phyloP scores from a whole-genome alignment of 805 yeast genomes.

The Metschnikowia aberdeeniae region DNA sequence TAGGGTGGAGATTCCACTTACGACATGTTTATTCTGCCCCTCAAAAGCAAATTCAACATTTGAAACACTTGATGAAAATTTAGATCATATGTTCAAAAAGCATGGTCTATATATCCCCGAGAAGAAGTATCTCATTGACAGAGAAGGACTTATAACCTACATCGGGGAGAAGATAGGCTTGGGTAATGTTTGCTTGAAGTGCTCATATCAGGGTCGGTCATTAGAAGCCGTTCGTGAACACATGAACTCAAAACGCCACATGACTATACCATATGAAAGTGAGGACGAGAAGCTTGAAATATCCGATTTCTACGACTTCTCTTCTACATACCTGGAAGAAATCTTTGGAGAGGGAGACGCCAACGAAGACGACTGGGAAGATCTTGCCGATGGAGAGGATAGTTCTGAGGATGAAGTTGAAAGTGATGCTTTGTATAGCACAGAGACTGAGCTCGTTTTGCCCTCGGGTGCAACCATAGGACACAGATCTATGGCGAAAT shows the following conservation, averaged over 20 bases:
- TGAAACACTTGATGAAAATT: constrained; percentile 37
- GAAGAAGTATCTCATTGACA: constrained; percentile 58
- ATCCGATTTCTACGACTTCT: constrained; percentile 80
- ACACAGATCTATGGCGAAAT: constrained; percentile 40
- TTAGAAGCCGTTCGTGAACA: constrained; percentile 88
- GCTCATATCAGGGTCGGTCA: constrained; percentile 79
- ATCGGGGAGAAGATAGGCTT: constrained; percentile 76
- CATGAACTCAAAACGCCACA: constrained; percentile 79
- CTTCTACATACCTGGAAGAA: constrained; percentile 49
- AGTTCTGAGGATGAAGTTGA: constrained; percentile 26
- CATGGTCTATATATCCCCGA: constrained; percentile 94
- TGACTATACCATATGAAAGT: constrained; percentile 82
- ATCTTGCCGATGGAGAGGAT: constrained; percentile 29
- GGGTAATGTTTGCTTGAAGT: constrained; percentile 79
- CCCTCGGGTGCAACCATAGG: constrained; percentile 42
- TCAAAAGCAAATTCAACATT: constrained; percentile 31
- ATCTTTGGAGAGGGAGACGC: constrained; percentile 3
- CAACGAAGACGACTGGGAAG: constrained; percentile 36
- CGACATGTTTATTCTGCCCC: constrained; percentile 50
- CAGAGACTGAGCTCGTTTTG: constrained; percentile 37
- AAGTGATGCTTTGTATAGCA: constrained; percentile 29
- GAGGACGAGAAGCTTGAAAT: constrained; percentile 73
- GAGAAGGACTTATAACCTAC: constrained; percentile 67
- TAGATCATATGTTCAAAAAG: constrained; percentile 68
- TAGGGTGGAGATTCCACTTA: constrained; percentile 44